These are phyloP conservation scores for Peniophora sp. DNA, from an alignment of 1,284 basidiomycete genomes.

Conservation along the genomic window DNA sequence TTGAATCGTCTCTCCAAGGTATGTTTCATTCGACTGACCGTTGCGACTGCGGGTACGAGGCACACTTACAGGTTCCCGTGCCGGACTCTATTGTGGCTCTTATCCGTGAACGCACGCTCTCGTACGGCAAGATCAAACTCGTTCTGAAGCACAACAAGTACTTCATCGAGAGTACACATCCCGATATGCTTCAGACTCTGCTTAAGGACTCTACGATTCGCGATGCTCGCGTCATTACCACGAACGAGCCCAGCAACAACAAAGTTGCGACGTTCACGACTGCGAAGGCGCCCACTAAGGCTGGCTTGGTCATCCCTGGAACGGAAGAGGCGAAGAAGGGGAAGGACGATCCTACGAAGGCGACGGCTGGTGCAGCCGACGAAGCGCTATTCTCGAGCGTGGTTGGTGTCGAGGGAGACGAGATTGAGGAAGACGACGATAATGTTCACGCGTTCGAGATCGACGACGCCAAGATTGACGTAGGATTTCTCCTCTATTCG, in stretches of 20 bases:
- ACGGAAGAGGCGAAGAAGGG: slow-evolving; percentile 66
- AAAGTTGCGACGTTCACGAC: slow-evolving; percentile 78
- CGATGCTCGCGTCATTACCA: slow-evolving; percentile 67
- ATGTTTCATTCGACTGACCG: background rate
- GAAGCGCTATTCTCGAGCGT: slow-evolving; percentile 83
- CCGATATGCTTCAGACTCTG: slow-evolving; percentile 81
- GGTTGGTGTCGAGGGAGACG: slow-evolving; percentile 91
- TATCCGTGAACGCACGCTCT: slow-evolving; percentile 86
- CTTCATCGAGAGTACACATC: slow-evolving; percentile 89
- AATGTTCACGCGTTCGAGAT: slow-evolving; percentile 95
- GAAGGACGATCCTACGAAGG: slow-evolving; percentile 41
- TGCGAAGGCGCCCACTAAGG: slow-evolving; percentile 73
- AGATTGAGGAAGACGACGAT: slow-evolving; percentile 94
- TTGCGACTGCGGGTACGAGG: background rate
- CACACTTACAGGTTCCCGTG: slow-evolving; percentile 68
- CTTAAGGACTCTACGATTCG: slow-evolving; percentile 83
- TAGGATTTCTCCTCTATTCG: slow-evolving; percentile 24
- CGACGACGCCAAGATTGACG: slow-evolving; percentile 86
- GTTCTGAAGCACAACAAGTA: slow-evolving; percentile 97
- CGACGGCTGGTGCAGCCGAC: slow-evolving; percentile 36
- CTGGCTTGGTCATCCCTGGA: slow-evolving; percentile 79
- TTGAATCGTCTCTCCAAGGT: slow-evolving; percentile 84
- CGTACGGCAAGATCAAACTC: slow-evolving; percentile 95
- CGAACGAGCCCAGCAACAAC: slow-evolving; percentile 53
- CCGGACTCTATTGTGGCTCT: slow-evolving; percentile 77